These are phyloP conservation scores for Alternaria gansuensis DNA, from an alignment of 2,329 filamentous ascomycete genomes.

Conservation along the genomic window DNA sequence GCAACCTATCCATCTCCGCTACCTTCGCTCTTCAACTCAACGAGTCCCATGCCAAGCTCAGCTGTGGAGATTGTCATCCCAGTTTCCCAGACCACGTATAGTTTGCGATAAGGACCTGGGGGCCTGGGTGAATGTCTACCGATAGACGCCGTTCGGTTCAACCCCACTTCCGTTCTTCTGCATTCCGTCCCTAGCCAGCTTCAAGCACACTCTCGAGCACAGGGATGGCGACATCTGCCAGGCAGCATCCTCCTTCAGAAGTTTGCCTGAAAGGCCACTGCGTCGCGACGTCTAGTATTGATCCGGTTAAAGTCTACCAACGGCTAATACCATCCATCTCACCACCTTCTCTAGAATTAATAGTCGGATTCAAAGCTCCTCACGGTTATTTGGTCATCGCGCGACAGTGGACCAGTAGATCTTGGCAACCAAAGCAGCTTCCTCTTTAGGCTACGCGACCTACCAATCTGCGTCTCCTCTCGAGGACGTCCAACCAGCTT, in stretches of 20 bases:
- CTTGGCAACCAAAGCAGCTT: slow-evolving; percentile 34
- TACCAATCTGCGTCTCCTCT: slow-evolving; percentile 20
- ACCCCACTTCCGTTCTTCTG: neutral
- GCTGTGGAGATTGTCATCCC: slow-evolving; percentile 12
- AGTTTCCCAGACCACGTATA: slow-evolving; percentile 4
- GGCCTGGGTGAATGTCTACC: neutral
- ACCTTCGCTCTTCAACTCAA: neutral
- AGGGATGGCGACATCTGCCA: slow-evolving; percentile 1
- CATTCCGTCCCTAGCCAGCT: neutral
- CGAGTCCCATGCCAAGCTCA: slow-evolving; percentile 18
- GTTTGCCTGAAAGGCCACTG: neutral
- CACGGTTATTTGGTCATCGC: slow-evolving; percentile 17
- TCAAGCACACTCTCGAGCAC: neutral
- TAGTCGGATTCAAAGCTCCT: slow-evolving; percentile 8
- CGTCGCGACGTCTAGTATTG: neutral
- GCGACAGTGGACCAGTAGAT: slow-evolving; percentile 15
- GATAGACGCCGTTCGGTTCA: neutral
- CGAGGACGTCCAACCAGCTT: slow-evolving; percentile 7
- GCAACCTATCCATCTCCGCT: slow-evolving; percentile 1
- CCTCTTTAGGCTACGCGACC: slow-evolving; percentile 26
- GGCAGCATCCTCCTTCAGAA: slow-evolving; percentile 6
- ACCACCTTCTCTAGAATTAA: slow-evolving; percentile 8
- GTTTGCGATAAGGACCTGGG: slow-evolving; percentile 16
- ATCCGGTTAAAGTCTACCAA: slow-evolving; percentile 13
- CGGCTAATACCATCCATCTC: slow-evolving; percentile 11